A percentile compares a stretch with the other conserved stretches of the same genome.
phyloP scores from a whole-genome alignment of 805 yeast genomes.

The Starmerella roubikii region DNA sequence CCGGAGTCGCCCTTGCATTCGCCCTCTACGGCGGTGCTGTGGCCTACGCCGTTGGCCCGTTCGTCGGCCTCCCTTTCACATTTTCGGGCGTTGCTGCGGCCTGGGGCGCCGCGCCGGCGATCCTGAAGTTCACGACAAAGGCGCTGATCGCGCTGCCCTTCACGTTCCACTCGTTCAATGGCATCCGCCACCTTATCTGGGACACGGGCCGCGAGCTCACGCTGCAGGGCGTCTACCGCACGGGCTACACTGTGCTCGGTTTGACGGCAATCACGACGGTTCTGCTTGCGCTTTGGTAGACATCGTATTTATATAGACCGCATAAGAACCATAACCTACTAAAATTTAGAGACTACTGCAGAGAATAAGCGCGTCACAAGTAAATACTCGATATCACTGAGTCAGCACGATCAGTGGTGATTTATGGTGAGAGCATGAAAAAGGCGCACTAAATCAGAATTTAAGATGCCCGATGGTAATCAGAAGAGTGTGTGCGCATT shows the following conservation, averaged over 20 bases:
- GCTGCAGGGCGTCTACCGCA: conserved; percentile 76
- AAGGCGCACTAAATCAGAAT: too few species aligned
- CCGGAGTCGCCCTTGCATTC: conserved; percentile 72
- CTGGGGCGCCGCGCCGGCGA: conserved; percentile 51
- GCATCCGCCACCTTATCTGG: conserved; percentile 90
- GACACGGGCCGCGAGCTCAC: conserved; percentile 73
- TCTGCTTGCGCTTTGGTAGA: conserved; percentile 27
- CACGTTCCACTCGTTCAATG: conserved; percentile 74
- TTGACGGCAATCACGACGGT: conserved; percentile 44
- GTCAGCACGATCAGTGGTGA: too few species aligned
- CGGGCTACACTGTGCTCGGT: conserved; percentile 77
- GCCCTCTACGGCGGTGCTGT: conserved; percentile 67
- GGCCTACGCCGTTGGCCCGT: conserved; percentile 56
- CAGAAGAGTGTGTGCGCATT: too few species aligned
- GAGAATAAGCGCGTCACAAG: too few species aligned
- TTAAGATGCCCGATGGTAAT: too few species aligned
- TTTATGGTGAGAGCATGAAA: too few species aligned
- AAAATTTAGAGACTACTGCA: too few species aligned
- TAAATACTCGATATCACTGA: too few species aligned
- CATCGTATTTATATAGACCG: too few species aligned
- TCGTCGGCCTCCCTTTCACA: conserved; percentile 44
- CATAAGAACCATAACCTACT: too few species aligned
- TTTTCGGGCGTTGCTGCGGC: conserved; percentile 39
- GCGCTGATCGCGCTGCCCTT: conserved; percentile 67
- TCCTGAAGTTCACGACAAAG: conserved; percentile 50